Base-by-base conservation (phyloP, 371 early-diverging fungal species). In the Mucor indicus region DNA sequence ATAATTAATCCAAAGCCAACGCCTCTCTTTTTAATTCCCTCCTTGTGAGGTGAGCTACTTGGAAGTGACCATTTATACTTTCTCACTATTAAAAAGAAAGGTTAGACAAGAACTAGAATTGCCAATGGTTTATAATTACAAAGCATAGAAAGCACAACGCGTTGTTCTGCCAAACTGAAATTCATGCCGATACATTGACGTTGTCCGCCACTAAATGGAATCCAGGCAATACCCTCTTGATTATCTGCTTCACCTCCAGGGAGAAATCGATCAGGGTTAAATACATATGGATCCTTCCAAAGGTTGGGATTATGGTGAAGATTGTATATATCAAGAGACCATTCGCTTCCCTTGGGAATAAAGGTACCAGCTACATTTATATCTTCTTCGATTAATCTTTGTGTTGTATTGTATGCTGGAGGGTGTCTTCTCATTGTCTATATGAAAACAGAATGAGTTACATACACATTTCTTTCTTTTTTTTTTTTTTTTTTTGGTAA, bases 381-480 rank as follows among this genome's bases (percentile, higher is more conserved):
- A 6, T 74, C 65, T 44, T 67, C 57, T 12, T 54, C 23, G 2
- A 55, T 58, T 1, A 57, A 48, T 43, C 41, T 52, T 9, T 43
- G 29, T 8, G 62, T 54, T 1, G 61, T 50, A 25, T 36, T 29
- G 15, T 35, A 21, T 3, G 53, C 37, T 9, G 68, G 64, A 78
- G 46, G 1, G 75, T 66, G 62, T 78, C 63, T 6, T n/a, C 27
- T 2, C n/a, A n/a, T n/a, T n/a, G n/a, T n/a, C n/a, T n/a, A n/a
- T n/a, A n/a, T n/a, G n/a, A n/a, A n/a, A n/a, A n/a, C n/a, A n/a
- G n/a, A n/a, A n/a, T n/a, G n/a, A n/a, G n/a, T n/a, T n/a, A n/a
- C n/a, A n/a, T n/a, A n/a, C n/a, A n/a, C n/a, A n/a, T n/a, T n/a
- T n/a, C n/a, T n/a, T n/a, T n/a, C n/a, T n/a, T n/a, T n/a, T n/a